Evolutionary conservation across 108 stramenopile species (phyloP).

Genomic region (Cafeteria roenbergensis): DNA sequence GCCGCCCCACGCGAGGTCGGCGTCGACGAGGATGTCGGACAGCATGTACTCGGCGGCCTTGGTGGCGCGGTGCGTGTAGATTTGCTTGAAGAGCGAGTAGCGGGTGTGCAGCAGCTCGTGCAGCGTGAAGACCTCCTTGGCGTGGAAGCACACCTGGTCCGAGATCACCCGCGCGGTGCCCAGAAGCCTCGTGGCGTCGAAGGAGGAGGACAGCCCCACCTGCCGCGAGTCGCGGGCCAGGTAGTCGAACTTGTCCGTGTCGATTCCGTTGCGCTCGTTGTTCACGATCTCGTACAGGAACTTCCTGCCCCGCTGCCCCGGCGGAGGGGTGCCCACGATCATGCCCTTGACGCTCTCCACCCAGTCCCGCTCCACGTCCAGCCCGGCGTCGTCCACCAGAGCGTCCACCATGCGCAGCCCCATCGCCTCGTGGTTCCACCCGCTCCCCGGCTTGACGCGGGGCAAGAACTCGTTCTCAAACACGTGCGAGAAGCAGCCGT

Average conservation of each 20-base stretch:
- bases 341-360: constrained; percentile 15
- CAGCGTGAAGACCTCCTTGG: neutral
- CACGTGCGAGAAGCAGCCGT: constrained; percentile 44
- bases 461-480: constrained; percentile 38
- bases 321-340: constrained; percentile 11
- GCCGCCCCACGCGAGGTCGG: neutral
- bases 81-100: neutral
- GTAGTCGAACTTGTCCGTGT: constrained; percentile 52
- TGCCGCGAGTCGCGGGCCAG: constrained; percentile 26
- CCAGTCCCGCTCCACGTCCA: too few relatives aligned
- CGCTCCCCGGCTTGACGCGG: neutral
- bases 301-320: constrained; percentile 14
- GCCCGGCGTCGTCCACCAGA: constrained; percentile 27
- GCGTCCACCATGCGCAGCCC: constrained; percentile 26
- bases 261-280: constrained; percentile 37
- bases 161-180: neutral
- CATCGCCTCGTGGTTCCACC: constrained; percentile 17
- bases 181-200: constrained; percentile 1
- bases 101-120: constrained; percentile 2
- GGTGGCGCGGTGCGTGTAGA: constrained; percentile 1
- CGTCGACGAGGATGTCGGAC: constrained; percentile 3
- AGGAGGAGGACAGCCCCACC: constrained; percentile 15
- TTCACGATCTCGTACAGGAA: constrained; percentile 50
- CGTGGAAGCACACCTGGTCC: constrained; percentile 5
- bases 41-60: constrained; percentile 15